Base-by-base conservation (phyloP, 2,329 filamentous ascomycete genomes). In the Ceratocystis variospora region DNA sequence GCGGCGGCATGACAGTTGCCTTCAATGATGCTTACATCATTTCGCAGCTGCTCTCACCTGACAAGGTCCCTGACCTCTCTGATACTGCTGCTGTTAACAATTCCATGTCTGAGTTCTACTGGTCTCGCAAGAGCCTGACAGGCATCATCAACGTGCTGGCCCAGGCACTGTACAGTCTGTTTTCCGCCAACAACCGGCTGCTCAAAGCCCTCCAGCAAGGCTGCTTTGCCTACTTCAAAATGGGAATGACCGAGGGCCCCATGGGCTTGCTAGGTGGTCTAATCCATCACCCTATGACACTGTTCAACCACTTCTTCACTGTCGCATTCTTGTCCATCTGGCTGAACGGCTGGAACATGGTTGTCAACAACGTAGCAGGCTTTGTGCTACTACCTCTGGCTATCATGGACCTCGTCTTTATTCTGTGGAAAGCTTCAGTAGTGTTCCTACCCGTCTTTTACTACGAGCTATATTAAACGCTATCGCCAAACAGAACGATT, bases 81-180 rank as follows among this genome's bases (percentile, higher is more conserved):
- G 83, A 96, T 75, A 82, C 83, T 2, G 74, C 76, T 1, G 80
- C 83, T 48, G 85, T 99, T 5, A 77, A 86, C 65, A 76, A 77
- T 63, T 88, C 88, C 71, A 84, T 97, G 79, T 77, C 80, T 12
- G 75, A 79, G 17, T 94, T 97, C 77, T 91, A 97, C 80, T 96
- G 90, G 89, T 80, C 80, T 70, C 85, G 94, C 72, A 97, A 97
- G 79, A 79, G 80, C 69, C 80, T 91, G 62, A 90, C 89, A 0
- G 85, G 85, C 64, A 92, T 96, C 71, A 94, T 99, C 80, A 99
- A 99, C 76, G 96, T 97, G 71, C 85, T 99, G n/a, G 93, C 94
- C 1, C 89, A 94, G 79, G 92, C 94, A 0, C 82, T 99, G 1
- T 99, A 99, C 78, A 80, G 83, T 41, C 83, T 99, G 12, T 99